Percentiles rank a stretch among this genome's conserved stretches.
These are phyloP conservation scores for Neurospora africana DNA, from an alignment of 495 filamentous ascomycete genomes.

Conservation along the genomic window DNA sequence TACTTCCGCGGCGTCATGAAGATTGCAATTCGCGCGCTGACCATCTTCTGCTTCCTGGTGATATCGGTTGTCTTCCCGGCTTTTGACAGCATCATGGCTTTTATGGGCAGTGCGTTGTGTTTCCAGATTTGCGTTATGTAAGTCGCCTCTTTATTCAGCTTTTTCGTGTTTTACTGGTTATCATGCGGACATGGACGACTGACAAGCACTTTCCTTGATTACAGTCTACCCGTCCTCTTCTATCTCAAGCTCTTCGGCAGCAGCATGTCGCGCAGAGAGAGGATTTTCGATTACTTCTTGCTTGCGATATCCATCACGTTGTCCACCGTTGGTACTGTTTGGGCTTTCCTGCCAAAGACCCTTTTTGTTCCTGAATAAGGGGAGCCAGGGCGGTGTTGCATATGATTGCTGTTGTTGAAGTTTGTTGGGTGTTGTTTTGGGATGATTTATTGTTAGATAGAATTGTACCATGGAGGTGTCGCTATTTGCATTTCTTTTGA, in stretches of 20 bases:
- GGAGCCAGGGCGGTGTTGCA: not conserved
- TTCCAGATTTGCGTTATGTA: slow-evolving; percentile 89
- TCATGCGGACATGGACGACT: not conserved
- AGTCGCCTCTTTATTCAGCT: slow-evolving; percentile 11
- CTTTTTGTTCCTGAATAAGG: slow-evolving; percentile 34
- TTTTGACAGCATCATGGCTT: slow-evolving; percentile 90
- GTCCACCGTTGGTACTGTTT: slow-evolving; percentile 70
- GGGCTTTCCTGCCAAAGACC: slow-evolving; percentile 72
- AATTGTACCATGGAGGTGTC: not conserved
- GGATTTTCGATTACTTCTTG: slow-evolving; percentile 54
- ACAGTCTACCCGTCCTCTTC: slow-evolving; percentile 65
- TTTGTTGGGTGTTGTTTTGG: not conserved
- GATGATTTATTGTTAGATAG: not conserved
- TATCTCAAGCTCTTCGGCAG: slow-evolving; percentile 87
- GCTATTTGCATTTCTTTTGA: not conserved
- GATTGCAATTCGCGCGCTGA: slow-evolving; percentile 46
- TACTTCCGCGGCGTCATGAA: slow-evolving; percentile 50
- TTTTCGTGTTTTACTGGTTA: not conserved
- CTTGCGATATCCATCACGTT: slow-evolving; percentile 58
- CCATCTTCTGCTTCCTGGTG: slow-evolving; percentile 28
- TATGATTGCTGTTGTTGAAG: not conserved
- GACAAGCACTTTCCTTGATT: not conserved
- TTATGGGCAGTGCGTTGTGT: slow-evolving; percentile 83
- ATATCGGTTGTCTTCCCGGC: slow-evolving; percentile 73
- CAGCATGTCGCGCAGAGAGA: slow-evolving; percentile 57